Base-by-base conservation (phyloP, 495 filamentous ascomycete species). In the Annulohypoxylon maeteangense region DNA sequence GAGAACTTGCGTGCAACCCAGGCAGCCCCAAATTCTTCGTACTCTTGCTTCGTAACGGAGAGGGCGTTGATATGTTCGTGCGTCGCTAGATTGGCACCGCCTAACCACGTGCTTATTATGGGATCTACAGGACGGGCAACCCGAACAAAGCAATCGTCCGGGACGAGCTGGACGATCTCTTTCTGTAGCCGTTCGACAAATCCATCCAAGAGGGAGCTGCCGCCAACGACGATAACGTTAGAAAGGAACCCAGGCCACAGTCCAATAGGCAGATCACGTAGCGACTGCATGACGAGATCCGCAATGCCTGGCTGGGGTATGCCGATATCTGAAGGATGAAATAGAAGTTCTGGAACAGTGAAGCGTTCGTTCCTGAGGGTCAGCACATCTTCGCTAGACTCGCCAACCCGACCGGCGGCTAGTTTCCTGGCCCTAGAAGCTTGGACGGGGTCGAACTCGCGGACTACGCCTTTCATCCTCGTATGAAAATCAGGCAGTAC, bases 321-420 rank as follows among this genome's bases (percentile, higher is more conserved):
- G 0, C 94, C 95, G 56, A 99, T 90, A 78, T 98, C 94, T 1
- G 84, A 84, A 0, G 95, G 95, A 23, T 85, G 90, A 76, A 98
- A 98, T 16, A 98, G 83, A 22, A 98, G 83, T 78, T 99, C 95
- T 1, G 95, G 94, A 0, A 97, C 92, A 14, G 88, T 83, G 75
- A 99, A 99, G 45, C 95, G 87, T 78, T 99, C 95, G 75, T 97
- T 98, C 2, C 92, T 89, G 20, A 98, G 81, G 0, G 94, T 93
- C 72, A 98, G 78, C 22, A 93, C 87, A 73, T 98, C 93, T 75
- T 98, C 95, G 1, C 88, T 84, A 4, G 86, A 83, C 29, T 88
- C 87, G 16, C 82, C 82, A n/a, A 84, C 78, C n/a, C 45, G 45
- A 42, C 85, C 82, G 12, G 87, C 83, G 54, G 80, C 74, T 65